phyloP scores from a whole-genome alignment of 768 basidiomycete species.

The Filobasidium floriforme region DNA sequence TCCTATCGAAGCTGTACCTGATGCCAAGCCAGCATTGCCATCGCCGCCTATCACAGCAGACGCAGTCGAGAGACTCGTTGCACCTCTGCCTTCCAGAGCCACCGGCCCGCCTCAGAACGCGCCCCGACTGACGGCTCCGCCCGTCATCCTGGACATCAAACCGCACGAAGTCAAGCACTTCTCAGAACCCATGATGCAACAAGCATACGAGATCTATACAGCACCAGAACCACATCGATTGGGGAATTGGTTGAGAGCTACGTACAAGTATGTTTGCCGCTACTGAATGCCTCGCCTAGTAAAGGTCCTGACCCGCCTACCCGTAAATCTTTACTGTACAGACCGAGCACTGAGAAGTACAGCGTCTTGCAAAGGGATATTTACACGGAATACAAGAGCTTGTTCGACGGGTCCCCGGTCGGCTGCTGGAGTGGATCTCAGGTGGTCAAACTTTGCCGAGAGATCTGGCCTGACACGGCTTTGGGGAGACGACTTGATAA shows the following conservation, averaged over 20 bases:
- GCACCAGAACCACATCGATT: background rate
- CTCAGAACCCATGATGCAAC: background rate
- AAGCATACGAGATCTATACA: constrained; percentile 2
- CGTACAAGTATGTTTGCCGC: background rate
- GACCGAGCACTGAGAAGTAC: background rate
- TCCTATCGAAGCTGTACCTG: too few relatives aligned
- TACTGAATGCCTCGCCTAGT: too few relatives aligned
- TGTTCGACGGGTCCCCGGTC: constrained; percentile 1
- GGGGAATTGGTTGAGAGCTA: constrained; percentile 2
- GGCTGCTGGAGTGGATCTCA: background rate
- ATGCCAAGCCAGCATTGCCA: too few relatives aligned
- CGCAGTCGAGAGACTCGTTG: too few relatives aligned
- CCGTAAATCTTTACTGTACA: background rate
- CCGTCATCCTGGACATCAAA: background rate
- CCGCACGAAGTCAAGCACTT: constrained; percentile 1
- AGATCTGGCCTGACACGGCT: background rate
- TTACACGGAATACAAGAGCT: constrained; percentile 4
- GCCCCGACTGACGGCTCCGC: too few relatives aligned
- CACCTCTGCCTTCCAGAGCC: too few relatives aligned
- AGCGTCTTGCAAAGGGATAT: constrained; percentile 1
- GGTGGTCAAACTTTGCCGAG: background rate
- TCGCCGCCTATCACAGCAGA: too few relatives aligned
- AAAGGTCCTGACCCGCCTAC: too few relatives aligned
- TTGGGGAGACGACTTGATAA: background rate
- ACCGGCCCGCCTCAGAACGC: too few relatives aligned